Percentiles rank a stretch among this genome's conserved stretches.
phyloP scores from a whole-genome alignment of 2,329 filamentous ascomycete species.

The Sporothrix humicola region DNA sequence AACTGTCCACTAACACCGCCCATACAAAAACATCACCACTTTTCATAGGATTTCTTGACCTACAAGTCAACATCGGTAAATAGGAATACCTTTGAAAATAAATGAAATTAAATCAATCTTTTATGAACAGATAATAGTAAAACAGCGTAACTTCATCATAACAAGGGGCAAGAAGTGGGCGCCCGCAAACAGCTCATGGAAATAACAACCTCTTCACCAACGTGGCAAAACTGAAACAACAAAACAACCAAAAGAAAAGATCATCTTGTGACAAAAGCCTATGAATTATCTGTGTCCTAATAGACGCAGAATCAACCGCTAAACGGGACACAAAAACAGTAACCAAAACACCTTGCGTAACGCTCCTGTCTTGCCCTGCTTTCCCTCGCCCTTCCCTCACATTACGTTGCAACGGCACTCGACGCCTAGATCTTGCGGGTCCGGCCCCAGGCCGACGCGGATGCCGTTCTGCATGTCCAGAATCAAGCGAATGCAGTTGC shows the following conservation, averaged over 20 bases:
- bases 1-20: background rate
- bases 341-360: background rate
- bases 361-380: background rate
- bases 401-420: constrained; percentile 49
- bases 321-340: background rate
- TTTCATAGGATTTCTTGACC: background rate
- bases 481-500: constrained; percentile 56
- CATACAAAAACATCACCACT: constrained; percentile 4
- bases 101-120: no score
- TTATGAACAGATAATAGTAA: no score
- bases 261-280: background rate
- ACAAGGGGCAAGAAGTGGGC: no score
- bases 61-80: background rate
- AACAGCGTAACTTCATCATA: no score
- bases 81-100: no score
- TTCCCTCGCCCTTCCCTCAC: constrained; percentile 38
- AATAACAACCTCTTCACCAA: no score
- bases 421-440: constrained; percentile 46
- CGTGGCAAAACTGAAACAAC: no score
- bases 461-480: constrained; percentile 51
- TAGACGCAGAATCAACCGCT: no score
- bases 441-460: constrained; percentile 56
- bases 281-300: no score
- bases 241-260: background rate
- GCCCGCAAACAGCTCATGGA: no score